Conservation (phyloP, 306 rosid genomes). For the Fragaria vesca region DNA sequence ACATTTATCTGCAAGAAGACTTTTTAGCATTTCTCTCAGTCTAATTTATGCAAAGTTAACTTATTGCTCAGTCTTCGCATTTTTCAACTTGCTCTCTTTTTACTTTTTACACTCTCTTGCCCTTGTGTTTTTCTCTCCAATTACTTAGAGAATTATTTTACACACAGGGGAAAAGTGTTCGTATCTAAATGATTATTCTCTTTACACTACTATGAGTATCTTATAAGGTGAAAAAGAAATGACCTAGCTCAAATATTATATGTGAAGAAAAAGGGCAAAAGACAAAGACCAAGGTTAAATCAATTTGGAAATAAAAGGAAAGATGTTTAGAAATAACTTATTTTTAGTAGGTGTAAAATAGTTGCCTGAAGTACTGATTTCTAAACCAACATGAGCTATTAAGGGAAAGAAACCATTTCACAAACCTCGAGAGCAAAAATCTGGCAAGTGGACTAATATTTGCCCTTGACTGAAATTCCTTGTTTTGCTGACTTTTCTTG, state of each 20-base stretch:
- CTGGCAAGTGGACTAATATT: conserved; percentile 92
- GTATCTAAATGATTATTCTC: neutral
- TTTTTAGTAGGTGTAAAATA: neutral
- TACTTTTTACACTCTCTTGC: too few relatives aligned
- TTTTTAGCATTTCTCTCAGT: neutral
- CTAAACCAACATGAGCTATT: neutral
- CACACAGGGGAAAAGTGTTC: neutral
- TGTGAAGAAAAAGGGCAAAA: neutral
- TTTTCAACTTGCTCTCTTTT: neutral
- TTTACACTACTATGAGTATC: neutral
- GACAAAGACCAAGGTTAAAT: neutral
- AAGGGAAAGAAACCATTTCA: conserved; percentile 16
- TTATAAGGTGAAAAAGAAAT: neutral
- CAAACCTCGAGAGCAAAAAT: conserved; percentile 94
- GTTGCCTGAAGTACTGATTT: neutral
- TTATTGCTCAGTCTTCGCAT: neutral
- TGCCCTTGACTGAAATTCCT: conserved; percentile 61
- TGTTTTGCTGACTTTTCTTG: conserved; percentile 62
- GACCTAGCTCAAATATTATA: neutral
- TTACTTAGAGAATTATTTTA: too few relatives aligned
- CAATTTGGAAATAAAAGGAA: neutral
- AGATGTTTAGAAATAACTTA: neutral
- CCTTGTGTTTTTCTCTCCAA: neutral
- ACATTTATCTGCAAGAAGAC: neutral
- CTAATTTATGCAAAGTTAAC: neutral